Conservation (phyloP, 148 eudicot species). For the Rhododendron simsii region DNA sequence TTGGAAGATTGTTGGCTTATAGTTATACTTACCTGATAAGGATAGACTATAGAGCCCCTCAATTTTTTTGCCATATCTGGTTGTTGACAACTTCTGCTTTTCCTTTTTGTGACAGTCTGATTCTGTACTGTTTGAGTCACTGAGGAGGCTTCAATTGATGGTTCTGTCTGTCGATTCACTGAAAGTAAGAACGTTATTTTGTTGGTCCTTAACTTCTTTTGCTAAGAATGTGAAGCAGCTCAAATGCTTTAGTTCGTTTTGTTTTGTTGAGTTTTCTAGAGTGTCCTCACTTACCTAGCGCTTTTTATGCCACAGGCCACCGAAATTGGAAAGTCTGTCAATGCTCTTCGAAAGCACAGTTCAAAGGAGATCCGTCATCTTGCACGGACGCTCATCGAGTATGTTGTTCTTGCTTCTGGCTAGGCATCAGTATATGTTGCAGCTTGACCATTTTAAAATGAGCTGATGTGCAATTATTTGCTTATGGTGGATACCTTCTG, state of each 20-base stretch:
- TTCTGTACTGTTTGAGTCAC: constrained; percentile 57
- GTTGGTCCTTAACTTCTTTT: constrained; percentile 9
- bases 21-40: neutral
- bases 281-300: neutral
- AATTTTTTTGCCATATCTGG: neutral
- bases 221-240: constrained; percentile 2
- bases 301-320: constrained; percentile 58
- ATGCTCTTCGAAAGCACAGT: constrained; percentile 52
- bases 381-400: constrained; percentile 62
- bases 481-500: neutral
- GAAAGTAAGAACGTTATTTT: constrained; percentile 45
- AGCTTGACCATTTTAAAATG: neutral
- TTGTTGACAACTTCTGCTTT: constrained; percentile 11
- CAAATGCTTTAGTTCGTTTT: neutral
- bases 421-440: neutral
- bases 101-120: constrained; percentile 51
- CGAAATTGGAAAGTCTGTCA: constrained; percentile 87
- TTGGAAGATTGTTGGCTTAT: neutral
- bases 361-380: constrained; percentile 59
- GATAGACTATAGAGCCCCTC: neutral
- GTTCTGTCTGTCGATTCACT: constrained; percentile 61
- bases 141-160: constrained; percentile 87
- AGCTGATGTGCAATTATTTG: neutral
- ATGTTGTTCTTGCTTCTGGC: constrained; percentile 29
- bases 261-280: neutral